Base-by-base conservation (phyloP, 352 stramenopile species). In the Phytophthora ohioensis region DNA sequence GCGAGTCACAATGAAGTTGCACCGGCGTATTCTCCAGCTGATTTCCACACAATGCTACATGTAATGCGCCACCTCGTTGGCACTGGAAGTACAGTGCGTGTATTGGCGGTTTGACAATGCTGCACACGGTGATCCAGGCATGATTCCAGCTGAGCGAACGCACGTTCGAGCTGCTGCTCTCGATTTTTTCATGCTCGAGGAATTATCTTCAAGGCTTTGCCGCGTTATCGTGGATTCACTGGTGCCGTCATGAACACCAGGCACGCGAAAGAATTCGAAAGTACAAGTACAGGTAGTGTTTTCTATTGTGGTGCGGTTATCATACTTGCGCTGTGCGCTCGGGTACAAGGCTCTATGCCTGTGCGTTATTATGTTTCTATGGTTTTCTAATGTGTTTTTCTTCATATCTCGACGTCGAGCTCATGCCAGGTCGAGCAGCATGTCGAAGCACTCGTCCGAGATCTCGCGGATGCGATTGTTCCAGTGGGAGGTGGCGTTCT, bases 401-500 rank as follows among this genome's bases (percentile, higher is more conserved):
- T 61, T 51, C 45, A 21, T 36, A 10, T 56, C 7, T 2, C 15
- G 2, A 48, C 4, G 4, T 47, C 31, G 27, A 36, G 45, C 34
- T 84, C 68, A 95, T 35, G 84, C 85, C 62, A 95, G 67, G 72
- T 95, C 87, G 15, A 95, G 75, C 59, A 95, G 78, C 77, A 84
- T 78, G 71, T 95, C 87, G 58, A 95, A 95, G 63, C 79, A 86
- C 67, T 93, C 83, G 71, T 95, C 87, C 41, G 85, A 91, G 58
- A 92, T 77, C 70, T 91, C 71, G 38, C 87, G 85, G 64, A 95
- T 91, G 66, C 82, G 84, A 57, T 81, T 71, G 76, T 93, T 92
- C 87, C 87, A 95, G 67, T 95, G 87, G 8, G 64, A 65, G 0
- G 62, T 79, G 48, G 85, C 78, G 61, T 88, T 95, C 41, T 82